phyloP scores from a whole-genome alignment of 345 rosid species.

The Odontarrhena argentea region DNA sequence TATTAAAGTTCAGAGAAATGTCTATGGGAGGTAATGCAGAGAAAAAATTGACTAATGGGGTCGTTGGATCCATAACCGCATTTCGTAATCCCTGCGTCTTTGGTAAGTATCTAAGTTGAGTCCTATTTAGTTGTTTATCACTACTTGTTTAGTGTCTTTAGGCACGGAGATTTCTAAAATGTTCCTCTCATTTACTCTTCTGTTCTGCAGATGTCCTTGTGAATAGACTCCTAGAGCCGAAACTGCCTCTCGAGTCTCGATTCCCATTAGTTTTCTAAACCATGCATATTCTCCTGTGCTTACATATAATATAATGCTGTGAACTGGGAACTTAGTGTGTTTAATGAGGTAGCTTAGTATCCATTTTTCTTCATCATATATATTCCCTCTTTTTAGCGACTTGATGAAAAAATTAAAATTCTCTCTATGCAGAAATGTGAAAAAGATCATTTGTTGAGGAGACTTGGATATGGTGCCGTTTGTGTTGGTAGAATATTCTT shows the following conservation, averaged over 20 bases:
- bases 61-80: constrained; percentile 51
- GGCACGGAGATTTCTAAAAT: too few relatives aligned
- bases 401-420: background rate
- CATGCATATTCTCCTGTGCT: background rate
- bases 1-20: constrained; percentile 2
- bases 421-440: constrained; percentile 48
- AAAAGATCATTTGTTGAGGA: constrained; percentile 47
- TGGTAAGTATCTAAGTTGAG: background rate
- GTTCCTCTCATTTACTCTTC: background rate
- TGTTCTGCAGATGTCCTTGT: constrained; percentile 50
- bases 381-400: background rate
- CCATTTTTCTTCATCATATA: background rate
- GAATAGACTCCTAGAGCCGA: constrained; percentile 52
- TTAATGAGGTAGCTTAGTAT: background rate
- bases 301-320: background rate
- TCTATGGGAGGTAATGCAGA: constrained; percentile 35
- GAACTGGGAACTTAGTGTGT: background rate
- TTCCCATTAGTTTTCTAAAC: constrained; percentile 35
- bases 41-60: constrained; percentile 53
- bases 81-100: constrained; percentile 37
- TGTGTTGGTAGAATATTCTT: constrained; percentile 56
- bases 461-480: constrained; percentile 51
- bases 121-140: too few relatives aligned
- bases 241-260: constrained; percentile 45
- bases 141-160: background rate